Evolutionary conservation across 2,329 filamentous ascomycete genomes (phyloP), one percentile per base, ranked within the genome.

Genomic region (Trichoderma simmonsii): DNA sequence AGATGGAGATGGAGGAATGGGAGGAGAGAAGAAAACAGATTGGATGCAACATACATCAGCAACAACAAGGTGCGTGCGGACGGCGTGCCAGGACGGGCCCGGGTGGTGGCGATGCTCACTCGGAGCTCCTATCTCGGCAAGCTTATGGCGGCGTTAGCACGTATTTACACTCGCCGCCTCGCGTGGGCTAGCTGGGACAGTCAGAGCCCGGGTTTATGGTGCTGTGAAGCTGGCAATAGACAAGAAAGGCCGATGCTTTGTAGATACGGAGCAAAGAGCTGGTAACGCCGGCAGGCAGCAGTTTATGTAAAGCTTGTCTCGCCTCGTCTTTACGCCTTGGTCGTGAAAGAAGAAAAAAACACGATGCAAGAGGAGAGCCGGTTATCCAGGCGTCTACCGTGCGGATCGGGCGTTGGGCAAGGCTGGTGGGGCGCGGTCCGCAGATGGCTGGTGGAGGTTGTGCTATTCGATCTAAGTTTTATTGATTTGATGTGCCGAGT

Each of bases 71-170:
- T 30, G 32, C 43, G 48, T 30, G 32, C 43, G 32, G 56, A 70
- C 64, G 34, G 59, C 30, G 59, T 56, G 21, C n/a, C n/a, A 54
- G 48, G 48, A 66, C 48, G 51, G 69, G 51, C 60, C 68, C 61
- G 60, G 69, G 60, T 65, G 69, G 68, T 65, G 69, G 69, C 69
- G 54, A 71, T 71, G 69, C 69, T 66, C 34, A 30, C 43, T 26
- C 62, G 57, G 64, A 72, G 64, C 63, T 71, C 62, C 70, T 71
- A 68, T 71, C 70, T 68, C 64, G 70, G 62, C 54, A 71, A 68
- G 70, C 70, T 72, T 68, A 72, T 56, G 70, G 65, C 70, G 56
- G 70, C 70, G 51, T 65, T 51, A 71, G 59, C 59, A 59, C 60
- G 57, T 71, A 60, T 48, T 71, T 65, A 71, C 69, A 36, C 34